Base-by-base conservation (phyloP, 176 grass and related monocot genomes). In the Oropetium thomaeum region DNA sequence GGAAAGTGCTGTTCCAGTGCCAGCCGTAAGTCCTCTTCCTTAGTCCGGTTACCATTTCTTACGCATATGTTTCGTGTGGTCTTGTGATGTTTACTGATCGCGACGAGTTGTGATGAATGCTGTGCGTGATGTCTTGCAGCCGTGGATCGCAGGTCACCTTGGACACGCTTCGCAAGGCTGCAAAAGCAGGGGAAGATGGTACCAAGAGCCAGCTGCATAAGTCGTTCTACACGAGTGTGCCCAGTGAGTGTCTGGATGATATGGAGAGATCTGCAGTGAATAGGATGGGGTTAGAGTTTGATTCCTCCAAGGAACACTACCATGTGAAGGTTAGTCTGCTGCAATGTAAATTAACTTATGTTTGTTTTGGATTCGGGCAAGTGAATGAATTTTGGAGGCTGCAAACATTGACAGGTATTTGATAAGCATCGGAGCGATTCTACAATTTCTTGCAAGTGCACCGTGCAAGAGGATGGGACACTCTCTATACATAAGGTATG, bases 371-470 rank as follows among this genome's bases (percentile, higher is more conserved):
- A 14, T 37, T 41, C 8, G 48, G 22, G n/a, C 59, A 2, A 66
- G 20, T 29, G 41, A 52, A 35, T 82, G 33, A 47, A 47, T 58
- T 40, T 69, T 35, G 15, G 30, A 71, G 14, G 4, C 20, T 66
- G 27, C 7, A 83, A 58, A 25, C 77, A 45, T 58, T 79, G 34
- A 27, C 8, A 92, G 93, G 69, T 97, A 8, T 64, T 84, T 60
- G 90, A 97, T 73, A 90, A 92, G 53, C n/a, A 29, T 65, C 66
- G 32, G 51, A 78, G 68, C 57, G 85, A 86, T 78, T 86, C 66
- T 62, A 86, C 76, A 11, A 82, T 93, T 26, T 73, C 78, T 52
- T 97, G 87, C 85, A 97, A 93, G 69, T 97, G 93, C 74, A 82
- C 48, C 1, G 58, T 83, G 52, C 66, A 31, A 16, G 51, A 85